phyloP scores from a whole-genome alignment of 352 stramenopile species.

The Phytopythium helicoides region DNA sequence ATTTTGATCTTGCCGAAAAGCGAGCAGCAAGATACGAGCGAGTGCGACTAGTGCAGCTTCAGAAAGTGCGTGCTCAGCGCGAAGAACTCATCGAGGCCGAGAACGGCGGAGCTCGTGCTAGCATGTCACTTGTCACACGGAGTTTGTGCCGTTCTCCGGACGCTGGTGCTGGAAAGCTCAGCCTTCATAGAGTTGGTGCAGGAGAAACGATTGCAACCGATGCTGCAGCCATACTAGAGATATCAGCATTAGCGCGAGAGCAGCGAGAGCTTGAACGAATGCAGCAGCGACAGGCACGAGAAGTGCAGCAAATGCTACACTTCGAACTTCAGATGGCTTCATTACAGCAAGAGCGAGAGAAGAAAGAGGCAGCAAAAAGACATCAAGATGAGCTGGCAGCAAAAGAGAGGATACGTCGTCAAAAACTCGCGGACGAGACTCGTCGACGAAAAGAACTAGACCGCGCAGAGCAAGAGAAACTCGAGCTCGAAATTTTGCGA shows the following conservation, averaged over 20 bases:
- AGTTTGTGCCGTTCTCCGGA: constrained; percentile 56
- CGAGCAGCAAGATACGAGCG: constrained; percentile 59
- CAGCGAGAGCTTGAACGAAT: constrained; percentile 73
- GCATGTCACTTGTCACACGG: constrained; percentile 51
- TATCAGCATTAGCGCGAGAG: constrained; percentile 60
- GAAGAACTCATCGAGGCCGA: constrained; percentile 60
- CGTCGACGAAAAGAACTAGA: constrained; percentile 49
- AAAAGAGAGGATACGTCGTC: constrained; percentile 34
- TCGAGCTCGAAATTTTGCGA: constrained; percentile 42
- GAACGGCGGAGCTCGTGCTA: constrained; percentile 32
- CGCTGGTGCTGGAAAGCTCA: constrained; percentile 2
- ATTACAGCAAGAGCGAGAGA: constrained; percentile 47
- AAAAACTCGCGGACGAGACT: constrained; percentile 55
- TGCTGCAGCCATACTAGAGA: constrained; percentile 25
- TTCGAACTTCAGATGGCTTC: constrained; percentile 69
- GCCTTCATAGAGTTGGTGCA: constrained; percentile 2
- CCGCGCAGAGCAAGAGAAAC: constrained; percentile 41
- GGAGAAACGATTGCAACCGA: constrained; percentile 3
- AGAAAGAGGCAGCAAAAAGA: constrained; percentile 45
- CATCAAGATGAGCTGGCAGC: constrained; percentile 38
- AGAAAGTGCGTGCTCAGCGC: constrained; percentile 45
- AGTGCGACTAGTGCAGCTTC: constrained; percentile 46
- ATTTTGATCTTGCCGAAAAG: constrained; percentile 43
- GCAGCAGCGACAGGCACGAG: constrained; percentile 51
- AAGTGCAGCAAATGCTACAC: constrained; percentile 71